These are phyloP conservation scores for Pezicula radicicola DNA, from an alignment of 2,329 filamentous ascomycete species.

Conservation along the genomic window DNA sequence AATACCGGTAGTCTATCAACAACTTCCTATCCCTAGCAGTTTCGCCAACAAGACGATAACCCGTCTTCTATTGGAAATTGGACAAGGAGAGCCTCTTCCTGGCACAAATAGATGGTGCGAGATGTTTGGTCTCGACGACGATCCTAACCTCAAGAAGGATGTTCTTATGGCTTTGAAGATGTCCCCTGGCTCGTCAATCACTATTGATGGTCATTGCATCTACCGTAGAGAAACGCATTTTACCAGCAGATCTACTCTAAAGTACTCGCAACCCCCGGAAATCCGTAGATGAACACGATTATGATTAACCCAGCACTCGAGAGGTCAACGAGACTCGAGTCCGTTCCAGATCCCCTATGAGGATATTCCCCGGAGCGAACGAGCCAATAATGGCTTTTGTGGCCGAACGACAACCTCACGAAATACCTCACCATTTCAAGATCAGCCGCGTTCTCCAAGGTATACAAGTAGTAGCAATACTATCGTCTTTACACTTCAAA, in stretches of 20 bases:
- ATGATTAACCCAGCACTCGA: not conserved
- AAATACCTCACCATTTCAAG: slow-evolving; percentile 5
- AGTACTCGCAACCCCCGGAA: slow-evolving; percentile 11
- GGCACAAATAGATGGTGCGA: slow-evolving; percentile 18
- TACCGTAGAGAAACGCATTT: slow-evolving; percentile 17
- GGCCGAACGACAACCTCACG: not conserved
- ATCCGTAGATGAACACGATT: slow-evolving; percentile 5
- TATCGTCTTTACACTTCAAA: slow-evolving; percentile 1
- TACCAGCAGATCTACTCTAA: not conserved
- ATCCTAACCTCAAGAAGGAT: slow-evolving; percentile 11
- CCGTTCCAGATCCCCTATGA: slow-evolving; percentile 1
- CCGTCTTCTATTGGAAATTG: too few relatives aligned
- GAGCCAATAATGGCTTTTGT: not conserved
- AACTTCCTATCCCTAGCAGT: too few relatives aligned
- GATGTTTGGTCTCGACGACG: slow-evolving; percentile 12
- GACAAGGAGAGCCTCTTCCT: slow-evolving; percentile 11
- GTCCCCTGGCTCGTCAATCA: slow-evolving; percentile 18
- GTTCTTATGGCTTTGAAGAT: slow-evolving; percentile 17
- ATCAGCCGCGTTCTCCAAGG: slow-evolving; percentile 3
- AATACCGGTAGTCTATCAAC: too few relatives aligned
- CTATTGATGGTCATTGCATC: slow-evolving; percentile 16
- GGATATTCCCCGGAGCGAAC: not conserved
- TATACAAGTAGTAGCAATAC: slow-evolving; percentile 7
- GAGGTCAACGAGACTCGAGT: not conserved
- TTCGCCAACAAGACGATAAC: too few relatives aligned